Percentiles rank a stretch among this genome's conserved stretches.
phyloP scores from a whole-genome alignment of 441 rosid species.

The Gossypium schwendimanii region DNA sequence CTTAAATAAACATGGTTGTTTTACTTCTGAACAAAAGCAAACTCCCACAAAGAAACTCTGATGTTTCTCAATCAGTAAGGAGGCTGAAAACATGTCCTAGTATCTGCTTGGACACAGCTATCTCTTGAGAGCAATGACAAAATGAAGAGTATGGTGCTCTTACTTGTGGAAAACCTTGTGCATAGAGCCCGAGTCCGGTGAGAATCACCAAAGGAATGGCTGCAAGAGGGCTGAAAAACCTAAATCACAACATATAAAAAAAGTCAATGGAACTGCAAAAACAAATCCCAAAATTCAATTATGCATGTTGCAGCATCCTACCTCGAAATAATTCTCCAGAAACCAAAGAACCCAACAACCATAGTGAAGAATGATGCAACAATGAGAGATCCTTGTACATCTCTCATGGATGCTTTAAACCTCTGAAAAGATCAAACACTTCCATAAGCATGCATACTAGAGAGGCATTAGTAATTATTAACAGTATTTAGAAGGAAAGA shows the following conservation, averaged over 20 bases:
- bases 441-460: not conserved
- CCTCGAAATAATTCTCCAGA: constrained; percentile 74
- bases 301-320: constrained; percentile 12
- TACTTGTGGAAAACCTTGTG: constrained; percentile 65
- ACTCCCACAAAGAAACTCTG: not conserved
- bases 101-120: not conserved
- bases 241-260: constrained; percentile 24
- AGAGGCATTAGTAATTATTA: not conserved
- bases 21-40: not conserved
- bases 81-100: not conserved
- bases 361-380: constrained; percentile 53
- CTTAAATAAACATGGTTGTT: not conserved
- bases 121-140: not conserved
- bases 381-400: constrained; percentile 69
- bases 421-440: constrained; percentile 32
- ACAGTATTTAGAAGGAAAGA: not conserved
- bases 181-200: constrained; percentile 68
- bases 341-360: constrained; percentile 66
- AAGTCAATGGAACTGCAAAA: not conserved
- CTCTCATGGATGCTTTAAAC: constrained; percentile 53
- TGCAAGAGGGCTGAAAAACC: constrained; percentile 70
- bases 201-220: constrained; percentile 73
- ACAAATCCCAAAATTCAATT: not conserved
- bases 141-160: constrained; percentile 5
- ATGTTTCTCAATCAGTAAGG: not conserved